Conservation (phyloP, 305 asterid species). For the Ilex paraguariensis region DNA sequence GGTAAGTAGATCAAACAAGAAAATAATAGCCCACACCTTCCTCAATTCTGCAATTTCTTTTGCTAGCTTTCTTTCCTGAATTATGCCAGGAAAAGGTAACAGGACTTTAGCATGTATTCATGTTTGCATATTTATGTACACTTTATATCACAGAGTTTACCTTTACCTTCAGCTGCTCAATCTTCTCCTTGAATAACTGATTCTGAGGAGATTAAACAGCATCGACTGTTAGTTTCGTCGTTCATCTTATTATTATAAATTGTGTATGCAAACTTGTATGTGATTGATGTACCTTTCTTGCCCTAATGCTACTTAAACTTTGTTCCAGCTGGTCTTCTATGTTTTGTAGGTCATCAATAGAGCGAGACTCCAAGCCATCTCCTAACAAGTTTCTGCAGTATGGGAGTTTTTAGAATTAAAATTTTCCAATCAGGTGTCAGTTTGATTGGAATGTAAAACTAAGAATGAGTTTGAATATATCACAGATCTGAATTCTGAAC, state of each 20-base stretch:
- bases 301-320: conserved; percentile 45
- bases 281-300: conserved; percentile 39
- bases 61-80: conserved; percentile 37
- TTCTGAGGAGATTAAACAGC: conserved; percentile 21
- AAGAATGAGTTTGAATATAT: background rate
- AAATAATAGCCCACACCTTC: conserved; percentile 25
- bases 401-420: background rate
- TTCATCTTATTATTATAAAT: background rate
- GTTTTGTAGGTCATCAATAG: conserved; percentile 35
- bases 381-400: conserved; percentile 49
- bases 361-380: conserved; percentile 38
- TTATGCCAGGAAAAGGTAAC: background rate
- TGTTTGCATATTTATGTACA: background rate
- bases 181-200: conserved; percentile 28
- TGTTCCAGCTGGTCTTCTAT: conserved; percentile 40
- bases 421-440: background rate
- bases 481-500: conserved; percentile 17
- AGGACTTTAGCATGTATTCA: background rate
- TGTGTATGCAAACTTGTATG: background rate
- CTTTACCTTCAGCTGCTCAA: conserved; percentile 43
- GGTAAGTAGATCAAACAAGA: background rate
- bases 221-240: background rate
- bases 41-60: conserved; percentile 37
- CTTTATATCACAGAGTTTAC: conserved; percentile 16
- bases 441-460: background rate